Evolutionary conservation across 139 green algal genomes (phyloP).

Genomic region (Chlamydomonas urium): DNA sequence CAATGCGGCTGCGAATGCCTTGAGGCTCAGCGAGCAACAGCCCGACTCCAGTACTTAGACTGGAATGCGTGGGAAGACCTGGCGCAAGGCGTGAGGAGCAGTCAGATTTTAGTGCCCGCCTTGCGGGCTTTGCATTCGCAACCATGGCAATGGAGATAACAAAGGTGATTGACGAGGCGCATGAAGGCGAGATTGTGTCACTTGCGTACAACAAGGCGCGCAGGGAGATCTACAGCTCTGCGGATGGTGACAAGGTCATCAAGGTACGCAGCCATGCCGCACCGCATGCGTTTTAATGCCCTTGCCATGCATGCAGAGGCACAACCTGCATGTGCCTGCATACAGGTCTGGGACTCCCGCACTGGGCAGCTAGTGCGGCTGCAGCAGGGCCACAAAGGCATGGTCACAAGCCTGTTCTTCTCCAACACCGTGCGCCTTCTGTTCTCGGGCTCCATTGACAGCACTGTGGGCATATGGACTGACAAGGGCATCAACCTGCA

Average conservation of each 20-base stretch:
- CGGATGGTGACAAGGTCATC: conserved; percentile 64
- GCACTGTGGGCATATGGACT: conserved; percentile 59
- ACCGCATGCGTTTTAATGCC: not conserved
- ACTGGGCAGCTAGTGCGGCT: conserved; percentile 50
- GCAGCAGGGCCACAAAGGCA: conserved; percentile 59
- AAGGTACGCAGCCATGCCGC: conserved; percentile 24
- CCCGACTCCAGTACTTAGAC: too few relatives aligned
- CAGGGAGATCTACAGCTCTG: conserved; percentile 55
- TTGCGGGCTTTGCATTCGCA: too few relatives aligned
- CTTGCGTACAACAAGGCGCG: conserved; percentile 56
- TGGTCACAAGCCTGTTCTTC: conserved; percentile 62
- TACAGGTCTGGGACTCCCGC: conserved; percentile 60
- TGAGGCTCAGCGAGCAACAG: too few relatives aligned
- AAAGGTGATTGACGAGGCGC: conserved; percentile 31
- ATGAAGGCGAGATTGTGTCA: conserved; percentile 49
- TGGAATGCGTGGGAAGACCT: too few relatives aligned
- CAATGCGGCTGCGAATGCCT: too few relatives aligned
- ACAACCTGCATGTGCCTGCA: not conserved
- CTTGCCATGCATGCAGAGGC: not conserved
- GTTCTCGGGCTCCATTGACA: conserved; percentile 65
- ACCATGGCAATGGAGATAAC: conserved; percentile 11
- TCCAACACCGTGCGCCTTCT: conserved; percentile 45
- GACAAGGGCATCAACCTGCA: conserved; percentile 60
- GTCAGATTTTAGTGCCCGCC: too few relatives aligned
- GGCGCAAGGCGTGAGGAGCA: too few relatives aligned